A percentile compares a stretch with the other conserved stretches of the same genome.
phyloP scores from a whole-genome alignment of 2,329 filamentous ascomycete genomes.

The Coniosporium tulheliwenetii region DNA sequence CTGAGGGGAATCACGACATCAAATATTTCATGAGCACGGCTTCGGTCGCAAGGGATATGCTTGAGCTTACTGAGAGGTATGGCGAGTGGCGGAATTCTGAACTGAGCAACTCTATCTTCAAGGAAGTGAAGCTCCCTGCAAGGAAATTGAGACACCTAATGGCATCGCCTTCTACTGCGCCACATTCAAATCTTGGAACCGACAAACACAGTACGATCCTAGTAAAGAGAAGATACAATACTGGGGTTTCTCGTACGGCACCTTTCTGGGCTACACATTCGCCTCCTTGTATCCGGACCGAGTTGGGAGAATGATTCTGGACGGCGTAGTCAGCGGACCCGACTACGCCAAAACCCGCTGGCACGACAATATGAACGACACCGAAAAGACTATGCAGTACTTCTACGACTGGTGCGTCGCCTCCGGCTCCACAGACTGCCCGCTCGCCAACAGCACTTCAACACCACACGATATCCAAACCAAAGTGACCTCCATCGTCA shows the following conservation, averaged over 20 bases:
- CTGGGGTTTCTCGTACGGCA: constrained; percentile 33
- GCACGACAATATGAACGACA: constrained; percentile 24
- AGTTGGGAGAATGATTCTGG: constrained; percentile 22
- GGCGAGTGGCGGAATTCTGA: constrained; percentile 14
- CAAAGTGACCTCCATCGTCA: constrained; percentile 15
- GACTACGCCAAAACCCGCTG: constrained; percentile 20
- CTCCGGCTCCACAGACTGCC: constrained; percentile 23
- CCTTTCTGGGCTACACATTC: constrained; percentile 25
- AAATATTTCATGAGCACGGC: constrained; percentile 29
- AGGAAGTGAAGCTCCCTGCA: constrained; percentile 9
- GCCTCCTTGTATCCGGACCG: constrained; percentile 24
- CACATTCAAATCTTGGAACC: too few species aligned
- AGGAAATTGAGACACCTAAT: constrained; percentile 7
- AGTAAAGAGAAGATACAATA: constrained; percentile 24
- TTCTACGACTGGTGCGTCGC: constrained; percentile 30
- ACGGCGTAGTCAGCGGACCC: constrained; percentile 29
- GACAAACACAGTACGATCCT: constrained; percentile 7
- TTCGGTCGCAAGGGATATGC: constrained; percentile 32
- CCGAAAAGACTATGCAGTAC: constrained; percentile 24
- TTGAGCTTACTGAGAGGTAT: constrained; percentile 30
- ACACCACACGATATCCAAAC: constrained; percentile 19
- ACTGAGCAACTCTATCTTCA: too few species aligned
- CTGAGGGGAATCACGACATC: constrained; percentile 18
- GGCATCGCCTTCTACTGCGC: too few species aligned
- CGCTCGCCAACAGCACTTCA: constrained; percentile 19